Evolutionary conservation across 2,329 filamentous ascomycete species (phyloP), one percentile per base, ranked within the genome.

Genomic region (Diaporthe caulivora): DNA sequence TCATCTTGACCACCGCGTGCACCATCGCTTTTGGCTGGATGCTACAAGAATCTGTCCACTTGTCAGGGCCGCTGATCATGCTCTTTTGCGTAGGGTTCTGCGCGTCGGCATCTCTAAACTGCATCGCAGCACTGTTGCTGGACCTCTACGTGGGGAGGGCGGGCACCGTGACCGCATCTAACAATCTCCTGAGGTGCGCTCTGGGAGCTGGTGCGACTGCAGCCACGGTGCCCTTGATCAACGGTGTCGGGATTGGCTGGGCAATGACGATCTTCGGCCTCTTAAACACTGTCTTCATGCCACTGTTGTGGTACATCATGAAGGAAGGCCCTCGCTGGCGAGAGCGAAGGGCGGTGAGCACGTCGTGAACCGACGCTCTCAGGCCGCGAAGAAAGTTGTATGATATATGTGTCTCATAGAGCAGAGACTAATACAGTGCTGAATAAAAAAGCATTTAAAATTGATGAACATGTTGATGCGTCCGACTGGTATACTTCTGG

Each of bases 131-230:
- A 1, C 64, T 77, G 21, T 70, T 91, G 2, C 83, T 90, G 7
- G 90, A 92, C 76, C 82, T 91, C 6, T 86, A 89, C 72, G 88
- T 87, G 0, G 82, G 82, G 0, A 83, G 83, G 21, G 85, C 88
- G 0, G 87, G 86, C 0, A 86, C 87, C 0, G 89, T 88, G 0
- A 87, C 87, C 1, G 89, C 89, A 0, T 85, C 88, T 0, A 89
- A 88, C 75, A 91, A 91, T 73, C 77, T 92, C 13, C 84, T 86
- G 1, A 79, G 89, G 8, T 91, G 89, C 72, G 78, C 88, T 2
- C 77, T 91, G 2, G 88, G 88, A 0, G 89, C 89, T 0, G 85
- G 82, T 0, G 86, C 85, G 2, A 87, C 84, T 29, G 88, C 87
- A 0, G 82, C 86, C 2, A 86, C 91, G 26, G 78, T 87, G 5